Conservation (phyloP, 2,329 filamentous ascomycete genomes). For the Herpotrichia juniperi region DNA sequence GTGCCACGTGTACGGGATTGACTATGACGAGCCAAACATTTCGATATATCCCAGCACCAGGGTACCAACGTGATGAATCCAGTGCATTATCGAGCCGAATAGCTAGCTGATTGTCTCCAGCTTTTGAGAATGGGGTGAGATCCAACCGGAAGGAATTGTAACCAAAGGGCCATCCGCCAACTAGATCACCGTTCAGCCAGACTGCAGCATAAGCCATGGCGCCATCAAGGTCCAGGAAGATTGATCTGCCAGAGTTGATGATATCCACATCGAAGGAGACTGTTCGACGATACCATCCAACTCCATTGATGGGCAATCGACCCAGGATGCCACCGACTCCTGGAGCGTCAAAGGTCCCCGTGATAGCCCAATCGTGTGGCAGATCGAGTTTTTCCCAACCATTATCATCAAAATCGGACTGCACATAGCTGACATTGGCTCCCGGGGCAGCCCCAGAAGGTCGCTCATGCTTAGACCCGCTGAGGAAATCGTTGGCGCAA, state of each 20-base stretch:
- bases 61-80: slow-evolving; percentile 61
- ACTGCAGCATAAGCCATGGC: slow-evolving; percentile 60
- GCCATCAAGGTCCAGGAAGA: slow-evolving; percentile 59
- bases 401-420: slow-evolving; percentile 43
- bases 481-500: slow-evolving; percentile 46
- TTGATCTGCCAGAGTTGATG: slow-evolving; percentile 38
- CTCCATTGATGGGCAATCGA: slow-evolving; percentile 55
- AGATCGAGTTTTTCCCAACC: slow-evolving; percentile 48
- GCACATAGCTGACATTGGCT: slow-evolving; percentile 30
- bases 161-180: slow-evolving; percentile 60
- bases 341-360: slow-evolving; percentile 46
- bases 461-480: slow-evolving; percentile 23
- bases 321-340: slow-evolving; percentile 48
- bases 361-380: slow-evolving; percentile 56
- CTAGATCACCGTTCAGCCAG: slow-evolving; percentile 58
- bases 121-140: slow-evolving; percentile 51
- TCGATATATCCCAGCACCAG: slow-evolving; percentile 60
- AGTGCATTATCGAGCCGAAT: slow-evolving; percentile 59
- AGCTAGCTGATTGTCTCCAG: slow-evolving; percentile 51
- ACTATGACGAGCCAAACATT: slow-evolving; percentile 62
- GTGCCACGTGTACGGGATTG: slow-evolving; percentile 53
- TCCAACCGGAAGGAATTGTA: slow-evolving; percentile 60
- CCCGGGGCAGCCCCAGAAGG: slow-evolving; percentile 25
- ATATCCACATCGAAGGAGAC: slow-evolving; percentile 28
- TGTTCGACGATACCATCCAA: slow-evolving; percentile 56